Evolutionary conservation across 805 yeast species (phyloP), one percentile per base, ranked within the genome.

Genomic region (Isabelozyma pseudorhagii): DNA sequence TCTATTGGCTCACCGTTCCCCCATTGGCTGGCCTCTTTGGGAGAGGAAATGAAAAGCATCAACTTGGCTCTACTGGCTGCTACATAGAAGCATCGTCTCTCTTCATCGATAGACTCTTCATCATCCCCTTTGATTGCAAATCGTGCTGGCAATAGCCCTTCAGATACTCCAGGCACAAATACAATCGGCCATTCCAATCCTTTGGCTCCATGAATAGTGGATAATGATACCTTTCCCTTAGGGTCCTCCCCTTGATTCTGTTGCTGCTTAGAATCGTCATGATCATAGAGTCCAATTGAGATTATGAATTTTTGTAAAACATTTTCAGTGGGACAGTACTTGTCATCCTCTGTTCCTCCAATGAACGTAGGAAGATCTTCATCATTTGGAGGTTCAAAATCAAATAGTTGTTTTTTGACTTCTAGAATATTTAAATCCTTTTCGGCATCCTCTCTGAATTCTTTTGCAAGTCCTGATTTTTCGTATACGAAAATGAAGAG

Each of bases 131-230:
- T 59, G n/a, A 67, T 54, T 0, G 81, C 81, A 59, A 77, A 78
- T 2, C 65, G 58, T 3, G 85, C 81, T 0, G 96, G 96, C 10
- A 89, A 68, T 11, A 80, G 64, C 1, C 87, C 85, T 44, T 87
- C 89, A 31, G 79, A 73, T 14, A 88, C 67, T 0, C 89, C 86
- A 0, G 96, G 90, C 10, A 89, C 79, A 61, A 89, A 89, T 0
- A 93, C 97, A 11, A 89, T 81, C 0, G 96, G 93, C 97, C 98
- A 93, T 63, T 93, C 99, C 2, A 92, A 72, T 0, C 99, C 99
- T 63, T 93, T 93, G 1, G 97, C 83, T 0, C 91, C 89, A 63
- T 93, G 99, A 10, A 93, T 86, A 0, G 98, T 94, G 0, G 96
- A 86, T 0, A 93, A 47, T 5, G 76, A 67, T 46, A 58, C 71